Base-by-base conservation (phyloP, 306 rosid genomes). In the Begonia peltatifolia region DNA sequence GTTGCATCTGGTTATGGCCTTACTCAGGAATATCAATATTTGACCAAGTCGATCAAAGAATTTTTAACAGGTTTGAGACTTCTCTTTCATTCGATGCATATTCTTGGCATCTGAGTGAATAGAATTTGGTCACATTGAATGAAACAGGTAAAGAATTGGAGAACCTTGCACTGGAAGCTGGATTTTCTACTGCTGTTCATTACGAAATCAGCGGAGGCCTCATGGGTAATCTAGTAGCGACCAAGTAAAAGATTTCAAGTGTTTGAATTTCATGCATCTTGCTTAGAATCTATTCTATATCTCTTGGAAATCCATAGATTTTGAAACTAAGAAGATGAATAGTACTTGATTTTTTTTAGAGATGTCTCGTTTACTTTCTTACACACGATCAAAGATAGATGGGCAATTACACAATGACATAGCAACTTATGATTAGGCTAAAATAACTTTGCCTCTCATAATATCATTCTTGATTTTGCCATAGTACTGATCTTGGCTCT, bases 221-320 rank as follows among this genome's bases (percentile, higher is more conserved):
- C 51, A 86, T 83, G 94, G 99, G 94, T 36, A 83, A 84, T 71
- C 72, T 92, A 61, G 94, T 92, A 35, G 94, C 94, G 51, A 66
- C 62, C 18, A 80, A 76, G 52, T 85, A 68, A 65, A 41, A 47
- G 47, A 16, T 30, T 47, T 49, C 14, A 15, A 48, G 9, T 16
- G 11, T 46, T 59, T 47, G 23, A 49, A 12, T 35, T 41, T 12
- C 13, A 6, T 48, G 30, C 36, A 14, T 22, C 14, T 16, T 10
- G 30, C 11, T 8, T 14, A 14, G 12, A 14, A 4, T 58, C 15
- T 15, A 20, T 46, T 58, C 16, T 54, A 47, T 36, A 8, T 43
- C 46, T 47, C 49, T 58, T 20, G 23, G 23, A 20, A n/a, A 47
- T 58, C 53, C 62, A 14, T 58, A n/a, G 46, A 14, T 54, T 14